Percentiles rank a stretch among this genome's conserved stretches.
Evolutionary conservation across 225 moss, liverwort and hornwort species (phyloP).

Genomic region (Physcomitrium patens): DNA sequence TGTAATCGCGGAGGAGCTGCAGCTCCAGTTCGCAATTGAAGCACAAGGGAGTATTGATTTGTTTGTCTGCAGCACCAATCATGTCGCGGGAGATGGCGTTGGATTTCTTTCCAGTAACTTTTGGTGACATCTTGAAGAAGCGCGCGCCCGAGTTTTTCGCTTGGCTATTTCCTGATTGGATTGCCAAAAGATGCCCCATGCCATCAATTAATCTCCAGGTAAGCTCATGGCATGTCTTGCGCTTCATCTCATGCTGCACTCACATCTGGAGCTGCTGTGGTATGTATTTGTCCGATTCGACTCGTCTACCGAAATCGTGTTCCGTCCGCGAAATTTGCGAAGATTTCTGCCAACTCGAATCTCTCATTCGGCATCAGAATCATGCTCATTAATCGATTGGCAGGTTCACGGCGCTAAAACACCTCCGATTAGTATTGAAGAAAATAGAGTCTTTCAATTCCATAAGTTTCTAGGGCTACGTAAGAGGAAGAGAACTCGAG

Average conservation of each 20-base stretch:
- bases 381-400: background rate
- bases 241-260: too few relatives aligned
- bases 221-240: background rate
- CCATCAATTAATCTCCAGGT: slow-evolving; percentile 48
- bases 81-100: slow-evolving; percentile 31
- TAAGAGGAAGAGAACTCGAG: too few relatives aligned
- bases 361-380: background rate
- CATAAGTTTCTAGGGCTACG: background rate
- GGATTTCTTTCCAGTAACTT: slow-evolving; percentile 35
- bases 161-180: slow-evolving; percentile 35
- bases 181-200: slow-evolving; percentile 41
- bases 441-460: background rate
- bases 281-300: too few relatives aligned
- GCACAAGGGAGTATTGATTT: background rate
- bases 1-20: background rate
- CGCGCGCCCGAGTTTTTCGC: slow-evolving; percentile 13
- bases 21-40: background rate
- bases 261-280: background rate
- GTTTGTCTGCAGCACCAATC: background rate
- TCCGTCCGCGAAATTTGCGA: too few relatives aligned
- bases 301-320: too few relatives aligned
- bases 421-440: background rate
- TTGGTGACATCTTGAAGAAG: slow-evolving; percentile 4
- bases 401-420: background rate
- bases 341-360: background rate